Conservation (phyloP, 371 early-diverging fungal species). For the Syncephalastrum sp. region DNA sequence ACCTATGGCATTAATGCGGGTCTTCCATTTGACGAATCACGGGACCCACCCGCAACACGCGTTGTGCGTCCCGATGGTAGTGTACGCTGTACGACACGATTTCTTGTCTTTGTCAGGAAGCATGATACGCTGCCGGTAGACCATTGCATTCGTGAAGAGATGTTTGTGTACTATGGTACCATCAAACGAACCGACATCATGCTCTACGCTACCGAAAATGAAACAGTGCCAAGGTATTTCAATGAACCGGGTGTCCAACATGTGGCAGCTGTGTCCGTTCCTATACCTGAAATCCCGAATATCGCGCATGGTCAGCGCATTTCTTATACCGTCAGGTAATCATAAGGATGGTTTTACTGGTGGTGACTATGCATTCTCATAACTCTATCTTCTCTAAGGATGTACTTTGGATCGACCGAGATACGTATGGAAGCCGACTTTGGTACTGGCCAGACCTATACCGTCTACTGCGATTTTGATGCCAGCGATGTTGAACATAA, state of each 20-base stretch:
- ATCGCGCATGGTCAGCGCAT: conserved; percentile 35
- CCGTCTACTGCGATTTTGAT: conserved; percentile 43
- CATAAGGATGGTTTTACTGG: not conserved
- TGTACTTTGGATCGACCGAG: conserved; percentile 51
- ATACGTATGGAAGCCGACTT: conserved; percentile 52
- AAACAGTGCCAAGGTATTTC: conserved; percentile 38
- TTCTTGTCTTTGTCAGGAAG: conserved; percentile 42
- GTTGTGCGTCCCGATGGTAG: conserved; percentile 46
- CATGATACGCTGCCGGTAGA: conserved; percentile 39
- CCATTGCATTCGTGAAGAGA: conserved; percentile 42
- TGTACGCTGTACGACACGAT: conserved; percentile 43
- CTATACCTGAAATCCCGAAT: conserved; percentile 36
- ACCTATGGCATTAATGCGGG: conserved; percentile 64
- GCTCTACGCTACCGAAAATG: conserved; percentile 43
- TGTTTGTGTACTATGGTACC: conserved; percentile 52
- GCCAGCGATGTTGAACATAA: conserved; percentile 17
- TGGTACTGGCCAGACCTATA: conserved; percentile 35
- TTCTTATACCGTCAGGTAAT: conserved; percentile 42
- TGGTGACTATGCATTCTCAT: not conserved
- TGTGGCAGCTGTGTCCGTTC: conserved; percentile 44
- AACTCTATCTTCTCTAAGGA: conserved; percentile 17
- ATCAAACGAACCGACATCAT: conserved; percentile 42
- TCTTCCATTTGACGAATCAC: conserved; percentile 45
- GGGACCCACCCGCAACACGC: conserved; percentile 31
- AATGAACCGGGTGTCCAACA: conserved; percentile 36